A percentile compares a stretch with the other conserved stretches of the same genome.
These are phyloP conservation scores for Nicotiana sylvestris DNA, from an alignment of 257 asterid genomes.

Conservation along the genomic window DNA sequence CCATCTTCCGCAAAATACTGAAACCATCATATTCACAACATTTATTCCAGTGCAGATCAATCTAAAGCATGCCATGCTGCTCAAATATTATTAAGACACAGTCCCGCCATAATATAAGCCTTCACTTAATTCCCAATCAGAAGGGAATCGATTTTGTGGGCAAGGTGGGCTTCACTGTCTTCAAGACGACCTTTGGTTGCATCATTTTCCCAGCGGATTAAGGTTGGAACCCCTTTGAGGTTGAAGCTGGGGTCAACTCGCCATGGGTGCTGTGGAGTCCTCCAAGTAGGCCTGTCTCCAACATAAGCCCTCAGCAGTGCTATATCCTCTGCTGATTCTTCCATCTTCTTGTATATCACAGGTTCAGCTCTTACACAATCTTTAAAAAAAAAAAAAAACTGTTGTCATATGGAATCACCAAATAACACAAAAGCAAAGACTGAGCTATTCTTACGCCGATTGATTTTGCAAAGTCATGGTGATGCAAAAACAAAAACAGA, in stretches of 20 bases:
- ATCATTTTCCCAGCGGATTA: constrained; percentile 74
- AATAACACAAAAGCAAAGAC: not conserved
- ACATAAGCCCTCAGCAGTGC: constrained; percentile 81
- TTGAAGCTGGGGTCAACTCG: constrained; percentile 60
- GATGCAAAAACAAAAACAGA: not conserved
- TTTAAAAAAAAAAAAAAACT: constrained; percentile 15
- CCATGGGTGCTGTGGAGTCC: constrained; percentile 77
- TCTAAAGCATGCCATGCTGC: not conserved
- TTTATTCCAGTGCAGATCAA: not conserved
- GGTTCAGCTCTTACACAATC: constrained; percentile 98
- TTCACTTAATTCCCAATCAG: constrained; percentile 32
- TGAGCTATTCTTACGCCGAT: not conserved
- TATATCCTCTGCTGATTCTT: constrained; percentile 55
- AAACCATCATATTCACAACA: not conserved
- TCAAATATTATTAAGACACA: not conserved
- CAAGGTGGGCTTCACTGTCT: constrained; percentile 79
- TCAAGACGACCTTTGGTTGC: constrained; percentile 66
- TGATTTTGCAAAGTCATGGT: not conserved
- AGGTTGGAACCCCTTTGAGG: constrained; percentile 79
- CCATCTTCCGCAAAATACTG: not conserved
- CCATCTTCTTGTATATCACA: constrained; percentile 78
- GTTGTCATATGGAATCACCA: not conserved
- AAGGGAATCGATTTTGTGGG: constrained; percentile 49
- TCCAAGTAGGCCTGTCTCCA: constrained; percentile 92
- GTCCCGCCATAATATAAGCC: not conserved